These are phyloP conservation scores for Xylariaceae sp. DNA, from an alignment of 2,329 filamentous ascomycete species.

Conservation along the genomic window DNA sequence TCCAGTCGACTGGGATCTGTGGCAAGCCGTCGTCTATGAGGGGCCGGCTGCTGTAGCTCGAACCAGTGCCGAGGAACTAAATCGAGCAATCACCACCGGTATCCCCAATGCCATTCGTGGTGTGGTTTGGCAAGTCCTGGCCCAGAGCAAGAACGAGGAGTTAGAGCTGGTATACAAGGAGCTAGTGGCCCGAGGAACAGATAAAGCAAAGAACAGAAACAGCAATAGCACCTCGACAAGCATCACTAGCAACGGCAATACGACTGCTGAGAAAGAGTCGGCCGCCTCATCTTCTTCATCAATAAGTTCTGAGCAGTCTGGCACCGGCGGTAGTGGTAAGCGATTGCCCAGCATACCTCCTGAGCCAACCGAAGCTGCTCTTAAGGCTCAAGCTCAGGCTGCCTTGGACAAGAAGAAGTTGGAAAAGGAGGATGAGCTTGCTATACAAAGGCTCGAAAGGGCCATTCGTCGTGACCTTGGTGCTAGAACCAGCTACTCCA, in stretches of 20 bases:
- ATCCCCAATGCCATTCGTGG: slow-evolving; percentile 93
- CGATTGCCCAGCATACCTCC: slow-evolving; percentile 52
- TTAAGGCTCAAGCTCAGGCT: slow-evolving; percentile 59
- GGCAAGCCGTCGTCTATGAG: slow-evolving; percentile 94
- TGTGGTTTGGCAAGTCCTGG: slow-evolving; percentile 97
- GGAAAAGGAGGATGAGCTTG: slow-evolving; percentile 68
- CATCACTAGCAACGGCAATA: slow-evolving; percentile 48
- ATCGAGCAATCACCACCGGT: slow-evolving; percentile 82
- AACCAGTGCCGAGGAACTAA: slow-evolving; percentile 84
- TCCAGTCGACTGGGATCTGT: slow-evolving; percentile 97
- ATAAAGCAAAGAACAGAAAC: slow-evolving; percentile 64
- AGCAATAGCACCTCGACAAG: slow-evolving; percentile 51
- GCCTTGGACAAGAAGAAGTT: slow-evolving; percentile 69
- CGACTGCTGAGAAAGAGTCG: slow-evolving; percentile 60
- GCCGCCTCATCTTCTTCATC: slow-evolving; percentile 77
- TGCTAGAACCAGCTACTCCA: slow-evolving; percentile 90
- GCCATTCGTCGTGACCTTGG: slow-evolving; percentile 86
- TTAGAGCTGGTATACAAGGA: slow-evolving; percentile 83
- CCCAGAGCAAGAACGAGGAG: slow-evolving; percentile 90
- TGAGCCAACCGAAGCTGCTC: slow-evolving; percentile 59
- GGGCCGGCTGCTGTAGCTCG: slow-evolving; percentile 82
- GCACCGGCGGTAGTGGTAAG: slow-evolving; percentile 42
- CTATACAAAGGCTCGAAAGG: slow-evolving; percentile 81
- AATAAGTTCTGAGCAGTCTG: slow-evolving; percentile 71
- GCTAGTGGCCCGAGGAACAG: slow-evolving; percentile 71